Percentiles rank a stretch among this genome's conserved stretches.
Conservation (phyloP, 148 eudicot species). For the Polygonum maritimum region DNA sequence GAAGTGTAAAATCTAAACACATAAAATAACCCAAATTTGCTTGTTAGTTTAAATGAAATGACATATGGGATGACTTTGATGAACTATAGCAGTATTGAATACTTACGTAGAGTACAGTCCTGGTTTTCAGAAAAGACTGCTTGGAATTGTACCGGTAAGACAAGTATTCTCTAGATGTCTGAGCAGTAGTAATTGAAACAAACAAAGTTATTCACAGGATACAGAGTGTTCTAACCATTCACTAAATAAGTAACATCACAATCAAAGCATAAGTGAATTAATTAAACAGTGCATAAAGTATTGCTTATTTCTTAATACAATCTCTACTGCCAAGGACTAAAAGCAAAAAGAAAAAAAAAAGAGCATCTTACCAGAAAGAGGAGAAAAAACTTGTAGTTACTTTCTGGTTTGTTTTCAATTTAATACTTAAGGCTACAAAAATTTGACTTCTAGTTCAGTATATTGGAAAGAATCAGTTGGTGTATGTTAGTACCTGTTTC, state of each 20-base stretch:
- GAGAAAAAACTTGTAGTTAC: conserved; percentile 86
- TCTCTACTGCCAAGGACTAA: not conserved
- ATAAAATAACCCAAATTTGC: too few relatives aligned
- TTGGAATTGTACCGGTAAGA: conserved; percentile 62
- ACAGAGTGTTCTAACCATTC: not conserved
- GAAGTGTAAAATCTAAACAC: too few relatives aligned
- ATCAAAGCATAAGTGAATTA: not conserved
- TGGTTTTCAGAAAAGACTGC: conserved; percentile 39
- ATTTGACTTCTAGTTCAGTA: too few relatives aligned
- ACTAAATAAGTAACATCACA: not conserved
- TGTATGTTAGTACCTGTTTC: too few relatives aligned
- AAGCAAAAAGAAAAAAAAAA: not conserved
- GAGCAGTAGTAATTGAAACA: conserved; percentile 13
- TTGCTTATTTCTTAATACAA: not conserved
- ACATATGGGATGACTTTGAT: not conserved
- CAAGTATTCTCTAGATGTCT: conserved; percentile 72
- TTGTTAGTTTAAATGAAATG: conserved; percentile 9
- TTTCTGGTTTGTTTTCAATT: too few relatives aligned
- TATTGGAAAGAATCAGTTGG: too few relatives aligned
- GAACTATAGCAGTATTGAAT: not conserved
- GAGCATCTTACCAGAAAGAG: conserved; percentile 62
- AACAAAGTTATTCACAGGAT: not conserved
- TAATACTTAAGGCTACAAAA: too few relatives aligned
- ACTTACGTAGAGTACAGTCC: conserved; percentile 70
- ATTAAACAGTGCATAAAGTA: not conserved